These are phyloP conservation scores for Mycena vitilis DNA, from an alignment of 768 basidiomycete species.

Conservation along the genomic window DNA sequence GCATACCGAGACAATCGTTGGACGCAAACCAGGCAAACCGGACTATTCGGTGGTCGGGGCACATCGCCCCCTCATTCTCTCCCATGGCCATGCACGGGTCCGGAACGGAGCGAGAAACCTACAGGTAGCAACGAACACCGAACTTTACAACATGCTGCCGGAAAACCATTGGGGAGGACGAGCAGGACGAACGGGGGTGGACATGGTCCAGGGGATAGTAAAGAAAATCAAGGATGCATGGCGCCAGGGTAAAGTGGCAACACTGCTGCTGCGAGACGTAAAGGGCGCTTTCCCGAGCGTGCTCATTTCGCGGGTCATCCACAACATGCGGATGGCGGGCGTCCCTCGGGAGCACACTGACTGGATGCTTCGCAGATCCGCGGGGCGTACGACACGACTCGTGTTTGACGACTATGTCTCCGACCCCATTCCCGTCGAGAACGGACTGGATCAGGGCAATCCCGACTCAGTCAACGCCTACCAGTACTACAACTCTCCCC, in stretches of 20 bases:
- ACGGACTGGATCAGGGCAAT: neutral
- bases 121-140: neutral
- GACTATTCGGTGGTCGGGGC: neutral
- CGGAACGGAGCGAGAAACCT: neutral
- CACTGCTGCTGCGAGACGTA: neutral
- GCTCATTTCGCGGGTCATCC: neutral
- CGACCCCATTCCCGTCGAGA: neutral
- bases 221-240: neutral
- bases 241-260: neutral
- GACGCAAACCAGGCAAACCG: no score
- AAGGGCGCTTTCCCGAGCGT: constrained; percentile 1
- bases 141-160: neutral
- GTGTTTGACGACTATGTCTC: neutral
- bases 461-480: neutral
- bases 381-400: neutral
- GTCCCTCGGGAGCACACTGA: neutral
- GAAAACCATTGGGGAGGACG: neutral
- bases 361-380: neutral
- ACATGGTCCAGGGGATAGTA: neutral
- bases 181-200: neutral
- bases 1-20: neutral
- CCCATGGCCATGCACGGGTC: neutral
- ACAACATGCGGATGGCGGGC: constrained; percentile 3
- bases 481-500: constrained; percentile 1
- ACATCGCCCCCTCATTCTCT: neutral